Percentiles rank a stretch among this genome's conserved stretches.
Conservation (phyloP, 306 rosid genomes). For the Cucumis melo region DNA sequence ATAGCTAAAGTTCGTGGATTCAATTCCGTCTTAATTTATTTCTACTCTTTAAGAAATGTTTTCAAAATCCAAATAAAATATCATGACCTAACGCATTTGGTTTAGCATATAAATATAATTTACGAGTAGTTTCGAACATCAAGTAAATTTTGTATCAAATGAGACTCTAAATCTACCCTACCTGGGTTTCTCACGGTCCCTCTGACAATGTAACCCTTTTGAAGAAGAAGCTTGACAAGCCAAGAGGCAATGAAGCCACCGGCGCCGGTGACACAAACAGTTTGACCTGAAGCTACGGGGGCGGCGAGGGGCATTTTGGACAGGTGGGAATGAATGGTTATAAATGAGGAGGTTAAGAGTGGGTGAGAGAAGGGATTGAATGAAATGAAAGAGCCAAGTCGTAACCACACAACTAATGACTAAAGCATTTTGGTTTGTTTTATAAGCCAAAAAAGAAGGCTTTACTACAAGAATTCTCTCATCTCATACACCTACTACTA, state of each 20-base stretch:
- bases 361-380: neutral
- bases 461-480: neutral
- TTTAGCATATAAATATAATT: too few relatives aligned
- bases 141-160: too few relatives aligned
- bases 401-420: neutral
- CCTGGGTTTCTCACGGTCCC: slow-evolving; percentile 91
- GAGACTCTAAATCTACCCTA: neutral
- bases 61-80: too few relatives aligned
- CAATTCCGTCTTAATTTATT: too few relatives aligned
- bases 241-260: slow-evolving; percentile 96
- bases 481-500: neutral
- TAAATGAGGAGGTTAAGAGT: neutral
- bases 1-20: too few relatives aligned
- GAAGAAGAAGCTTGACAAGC: slow-evolving; percentile 60
- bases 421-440: slow-evolving; percentile 1
- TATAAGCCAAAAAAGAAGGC: neutral
- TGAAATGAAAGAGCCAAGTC: neutral
- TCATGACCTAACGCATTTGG: too few relatives aligned
- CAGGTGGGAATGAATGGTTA: neutral
- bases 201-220: slow-evolving; percentile 62
- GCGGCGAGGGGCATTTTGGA: slow-evolving; percentile 13
- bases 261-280: slow-evolving; percentile 86
- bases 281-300: slow-evolving; percentile 26
- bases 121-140: too few relatives aligned
- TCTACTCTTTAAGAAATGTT: too few relatives aligned